Evolutionary conservation across 371 early-diverging fungal genomes (phyloP).

Genomic region (Funneliformis caledonium): DNA sequence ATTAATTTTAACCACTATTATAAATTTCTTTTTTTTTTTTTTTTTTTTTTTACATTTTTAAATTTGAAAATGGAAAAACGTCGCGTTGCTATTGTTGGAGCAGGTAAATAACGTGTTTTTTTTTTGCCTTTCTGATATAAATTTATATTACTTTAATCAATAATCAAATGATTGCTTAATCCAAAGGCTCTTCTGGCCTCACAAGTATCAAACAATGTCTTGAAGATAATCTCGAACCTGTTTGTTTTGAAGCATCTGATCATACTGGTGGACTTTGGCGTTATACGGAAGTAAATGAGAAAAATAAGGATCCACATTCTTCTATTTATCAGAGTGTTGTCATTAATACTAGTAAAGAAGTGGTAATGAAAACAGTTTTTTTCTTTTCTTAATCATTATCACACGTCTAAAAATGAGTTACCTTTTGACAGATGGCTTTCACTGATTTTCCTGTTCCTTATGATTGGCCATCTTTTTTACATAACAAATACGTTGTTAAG

Average conservation of each 20-base stretch:
- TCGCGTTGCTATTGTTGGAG: too few species aligned
- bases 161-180: too few species aligned
- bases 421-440: slow-evolving; percentile 39
- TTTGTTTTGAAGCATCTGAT: slow-evolving; percentile 55
- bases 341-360: slow-evolving; percentile 57
- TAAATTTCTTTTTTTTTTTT: too few species aligned
- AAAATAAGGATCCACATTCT: slow-evolving; percentile 54
- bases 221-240: slow-evolving; percentile 51
- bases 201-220: slow-evolving; percentile 57
- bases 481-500: slow-evolving; percentile 49
- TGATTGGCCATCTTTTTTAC: slow-evolving; percentile 60
- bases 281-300: slow-evolving; percentile 49
- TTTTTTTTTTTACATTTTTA: too few species aligned
- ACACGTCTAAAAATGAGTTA: too few species aligned
- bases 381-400: too few species aligned
- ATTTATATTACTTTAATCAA: too few species aligned
- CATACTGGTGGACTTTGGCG: slow-evolving; percentile 58
- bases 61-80: too few species aligned
- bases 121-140: too few species aligned
- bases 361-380: too few species aligned
- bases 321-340: slow-evolving; percentile 56
- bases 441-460: slow-evolving; percentile 59
- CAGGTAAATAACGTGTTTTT: too few species aligned
- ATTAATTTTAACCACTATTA: too few species aligned
- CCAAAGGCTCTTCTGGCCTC: slow-evolving; percentile 52